phyloP scores from a whole-genome alignment of 2,329 filamentous ascomycete species.

The Penicillium sp. region DNA sequence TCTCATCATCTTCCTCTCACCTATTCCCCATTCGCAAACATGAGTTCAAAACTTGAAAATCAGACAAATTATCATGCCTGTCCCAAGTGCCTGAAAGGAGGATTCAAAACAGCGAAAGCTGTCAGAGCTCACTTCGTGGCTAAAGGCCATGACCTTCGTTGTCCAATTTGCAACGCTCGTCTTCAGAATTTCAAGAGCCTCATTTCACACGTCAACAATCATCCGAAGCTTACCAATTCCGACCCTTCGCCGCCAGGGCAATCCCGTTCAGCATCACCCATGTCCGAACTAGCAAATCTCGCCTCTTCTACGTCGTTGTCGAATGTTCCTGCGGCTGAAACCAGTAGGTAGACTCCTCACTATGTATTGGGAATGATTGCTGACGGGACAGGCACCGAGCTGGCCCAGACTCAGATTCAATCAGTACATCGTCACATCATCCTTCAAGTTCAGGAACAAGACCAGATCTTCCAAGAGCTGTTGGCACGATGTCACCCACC shows the following conservation, averaged over 20 bases:
- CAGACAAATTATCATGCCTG: neutral
- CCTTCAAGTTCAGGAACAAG: neutral
- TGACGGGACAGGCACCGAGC: neutral
- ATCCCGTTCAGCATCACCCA: neutral
- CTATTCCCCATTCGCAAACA: too few species aligned
- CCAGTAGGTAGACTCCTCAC: too few species aligned
- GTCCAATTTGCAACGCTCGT: neutral
- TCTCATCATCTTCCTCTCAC: too few species aligned
- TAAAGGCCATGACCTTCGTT: neutral
- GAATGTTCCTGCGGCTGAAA: too few species aligned
- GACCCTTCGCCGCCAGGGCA: neutral
- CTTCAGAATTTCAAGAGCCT: neutral
- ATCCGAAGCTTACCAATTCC: neutral
- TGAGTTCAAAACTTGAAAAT: neutral
- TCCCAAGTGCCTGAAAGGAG: neutral
- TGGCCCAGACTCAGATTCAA: neutral
- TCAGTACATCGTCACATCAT: neutral
- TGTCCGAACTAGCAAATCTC: too few species aligned
- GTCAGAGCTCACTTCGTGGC: neutral
- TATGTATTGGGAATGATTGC: neutral
- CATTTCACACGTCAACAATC: neutral
- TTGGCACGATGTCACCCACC: neutral
- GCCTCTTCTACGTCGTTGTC: too few species aligned
- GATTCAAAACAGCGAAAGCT: neutral
- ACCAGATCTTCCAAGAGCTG: neutral